Evolutionary conservation across 305 asterid genomes (phyloP), one percentile per base, ranked within the genome.

Genomic region (Caryopteris hybrid): DNA sequence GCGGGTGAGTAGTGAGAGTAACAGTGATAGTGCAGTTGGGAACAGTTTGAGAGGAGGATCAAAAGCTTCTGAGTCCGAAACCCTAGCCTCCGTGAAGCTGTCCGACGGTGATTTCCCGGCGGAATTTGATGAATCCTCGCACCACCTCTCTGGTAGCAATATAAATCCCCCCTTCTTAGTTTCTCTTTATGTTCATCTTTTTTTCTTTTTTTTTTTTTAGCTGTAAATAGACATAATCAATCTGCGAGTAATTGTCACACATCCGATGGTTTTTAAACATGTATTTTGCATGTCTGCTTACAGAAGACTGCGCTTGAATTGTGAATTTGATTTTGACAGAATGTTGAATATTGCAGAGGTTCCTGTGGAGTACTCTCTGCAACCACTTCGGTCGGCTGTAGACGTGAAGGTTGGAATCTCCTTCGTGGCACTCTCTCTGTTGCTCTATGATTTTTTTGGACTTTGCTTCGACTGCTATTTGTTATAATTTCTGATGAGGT

Each of bases 361-460:
- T 69, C 94, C 92, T 0, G 83, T 80, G 66, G 81, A 85, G 56
- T 82, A 73, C 79, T 73, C 81, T 41, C 63, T 80, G 76, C 82
- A 78, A 56, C 79, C 90, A 29, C 61, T 72, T 45, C 74, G 38
- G 25, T 42, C 80, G 14, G 73, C 70, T n/a, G 79, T 66, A 46
- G 74, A 71, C 54, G 25, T 76, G 66, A 82, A 85, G 94, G 97
- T 90, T 67, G 43, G 86, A 12, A 45, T 54, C 64, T 73, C 18
- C 13, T 21, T 67, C 11, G 25, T 12, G 61, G 43, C 67, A 41
- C 39, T 50, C 31, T 48, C 11, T 17, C 13, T 31, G 39, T 53
- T 45, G 56, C 52, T 43, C 17, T 47, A 27, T 14, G 55, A 33
- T 12, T 63, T 47, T 57, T 27, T 41, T 7, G 31, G 20, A 34